These are phyloP conservation scores for Elsinoe perseae DNA, from an alignment of 2,329 filamentous ascomycete species.

Conservation along the genomic window DNA sequence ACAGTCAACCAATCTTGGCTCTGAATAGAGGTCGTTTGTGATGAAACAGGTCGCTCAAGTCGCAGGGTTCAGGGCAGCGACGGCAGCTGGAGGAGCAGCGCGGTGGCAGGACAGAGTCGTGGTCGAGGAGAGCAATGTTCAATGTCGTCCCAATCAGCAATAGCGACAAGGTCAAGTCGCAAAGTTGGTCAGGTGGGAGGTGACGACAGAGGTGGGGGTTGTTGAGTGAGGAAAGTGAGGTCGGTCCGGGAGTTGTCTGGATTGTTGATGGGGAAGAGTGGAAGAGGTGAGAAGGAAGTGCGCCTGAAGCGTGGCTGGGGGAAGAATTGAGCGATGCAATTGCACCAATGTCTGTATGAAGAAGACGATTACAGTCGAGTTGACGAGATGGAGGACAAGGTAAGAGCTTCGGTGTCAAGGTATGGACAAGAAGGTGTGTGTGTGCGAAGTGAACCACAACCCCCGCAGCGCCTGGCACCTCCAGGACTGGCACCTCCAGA, in stretches of 20 bases:
- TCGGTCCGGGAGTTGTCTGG: background rate
- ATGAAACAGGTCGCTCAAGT: background rate
- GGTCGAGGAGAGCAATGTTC: background rate
- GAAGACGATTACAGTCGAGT: background rate
- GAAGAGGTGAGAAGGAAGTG: background rate
- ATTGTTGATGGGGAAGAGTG: conserved; percentile 6
- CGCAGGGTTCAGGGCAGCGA: conserved; percentile 7
- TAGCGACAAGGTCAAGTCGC: conserved; percentile 1
- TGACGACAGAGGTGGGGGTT: conserved; percentile 11
- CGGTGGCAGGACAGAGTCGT: background rate
- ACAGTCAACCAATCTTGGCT: background rate
- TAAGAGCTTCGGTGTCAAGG: background rate
- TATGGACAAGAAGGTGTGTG: conserved; percentile 1
- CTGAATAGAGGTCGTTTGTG: conserved; percentile 9
- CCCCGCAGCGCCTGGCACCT: background rate
- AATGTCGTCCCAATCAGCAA: background rate
- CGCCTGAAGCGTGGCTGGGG: background rate
- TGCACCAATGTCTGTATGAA: background rate
- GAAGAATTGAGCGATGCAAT: conserved; percentile 3
- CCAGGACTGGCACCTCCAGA: no score
- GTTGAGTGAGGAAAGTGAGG: conserved; percentile 11
- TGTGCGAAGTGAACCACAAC: background rate
- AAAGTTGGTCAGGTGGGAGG: conserved; percentile 3
- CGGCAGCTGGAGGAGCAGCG: background rate
- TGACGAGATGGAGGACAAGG: background rate